Evolutionary conservation across 1,284 basidiomycete species (phyloP), one percentile per base, ranked within the genome.

Genomic region (Ceraceosorus guamensis): DNA sequence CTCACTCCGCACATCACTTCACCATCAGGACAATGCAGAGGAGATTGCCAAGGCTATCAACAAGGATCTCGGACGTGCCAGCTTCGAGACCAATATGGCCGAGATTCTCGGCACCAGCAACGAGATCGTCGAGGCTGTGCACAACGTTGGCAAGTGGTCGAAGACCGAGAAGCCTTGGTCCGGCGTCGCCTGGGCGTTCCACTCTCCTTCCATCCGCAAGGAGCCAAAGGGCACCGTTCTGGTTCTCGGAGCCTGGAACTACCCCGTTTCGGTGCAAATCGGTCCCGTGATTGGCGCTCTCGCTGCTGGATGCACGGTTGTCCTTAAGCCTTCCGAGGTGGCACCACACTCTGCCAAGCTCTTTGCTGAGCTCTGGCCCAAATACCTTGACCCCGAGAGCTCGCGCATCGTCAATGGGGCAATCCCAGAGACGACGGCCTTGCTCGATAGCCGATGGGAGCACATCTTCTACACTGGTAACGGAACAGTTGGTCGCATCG

Each of bases 391-490:
- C 76, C 78, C 80, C 0, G 84, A 87, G 49, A 78, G 86, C 4
- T 83, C 85, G 52, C 79, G 82, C 0, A 81, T 93, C 51, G 84
- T 92, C 37, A 84, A 87, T 63, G 91, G 91, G 4, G 86, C 78
- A 37, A 78, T 89, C 1, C 80, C 85, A 0, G 86, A 91, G 76
- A 85, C 86, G 0, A 87, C 85, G 34, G 86, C 82, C 80, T 75
- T 91, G 5, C 80, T 95, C 8, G 86, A 89, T 66, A 80, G 89
- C 41, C 83, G 82, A 53, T 95, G 89, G 88, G 90, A 87, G 64
- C 80, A 87, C 87, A 62, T 85, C 65, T 77, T 79, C 59, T 79
- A 77, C 68, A 73, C 83, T 32, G 85, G 83, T 6, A 84, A 85
- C 48, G 82, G 84, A 52, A 80, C 80, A 16, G 85, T 95, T 5